These are phyloP conservation scores for Tranzscheliella williamsii DNA, from an alignment of 1,284 basidiomycete species.

Conservation along the genomic window DNA sequence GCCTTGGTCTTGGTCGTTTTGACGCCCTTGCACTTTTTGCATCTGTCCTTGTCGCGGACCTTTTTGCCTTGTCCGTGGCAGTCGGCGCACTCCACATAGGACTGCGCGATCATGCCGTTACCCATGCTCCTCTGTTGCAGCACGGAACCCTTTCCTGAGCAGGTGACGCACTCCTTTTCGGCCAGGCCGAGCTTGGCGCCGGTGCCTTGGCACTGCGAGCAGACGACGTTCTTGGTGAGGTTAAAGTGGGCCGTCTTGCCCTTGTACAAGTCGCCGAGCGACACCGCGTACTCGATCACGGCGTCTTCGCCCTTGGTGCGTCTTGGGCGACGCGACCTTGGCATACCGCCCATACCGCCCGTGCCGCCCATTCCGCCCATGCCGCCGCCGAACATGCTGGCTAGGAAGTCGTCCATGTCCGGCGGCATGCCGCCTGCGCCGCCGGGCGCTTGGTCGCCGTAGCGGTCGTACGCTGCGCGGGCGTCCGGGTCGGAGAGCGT, in stretches of 20 bases:
- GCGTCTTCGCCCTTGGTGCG: conserved; percentile 42
- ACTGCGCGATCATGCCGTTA: conserved; percentile 63
- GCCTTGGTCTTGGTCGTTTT: conserved; percentile 85
- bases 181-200: conserved; percentile 80
- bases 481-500: conserved; percentile 50
- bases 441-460: conserved; percentile 44
- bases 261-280: conserved; percentile 88
- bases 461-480: conserved; percentile 52
- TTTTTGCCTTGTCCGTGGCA: conserved; percentile 80
- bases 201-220: conserved; percentile 80
- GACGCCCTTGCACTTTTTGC: conserved; percentile 92
- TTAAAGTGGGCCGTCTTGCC: conserved; percentile 87
- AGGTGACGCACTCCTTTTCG: conserved; percentile 77
- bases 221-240: conserved; percentile 82
- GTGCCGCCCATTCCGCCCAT: conserved; percentile 42
- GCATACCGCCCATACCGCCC: conserved; percentile 38
- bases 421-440: conserved; percentile 35
- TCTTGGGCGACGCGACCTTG: conserved; percentile 63
- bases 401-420: conserved; percentile 50
- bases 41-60: conserved; percentile 87
- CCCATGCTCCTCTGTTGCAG: conserved; percentile 63
- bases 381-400: conserved; percentile 53
- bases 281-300: conserved; percentile 76
- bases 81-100: conserved; percentile 70
- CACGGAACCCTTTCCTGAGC: conserved; percentile 80